These are phyloP conservation scores for Pachysandra terminalis DNA, from an alignment of 164 flowering plant species.

Conservation along the genomic window DNA sequence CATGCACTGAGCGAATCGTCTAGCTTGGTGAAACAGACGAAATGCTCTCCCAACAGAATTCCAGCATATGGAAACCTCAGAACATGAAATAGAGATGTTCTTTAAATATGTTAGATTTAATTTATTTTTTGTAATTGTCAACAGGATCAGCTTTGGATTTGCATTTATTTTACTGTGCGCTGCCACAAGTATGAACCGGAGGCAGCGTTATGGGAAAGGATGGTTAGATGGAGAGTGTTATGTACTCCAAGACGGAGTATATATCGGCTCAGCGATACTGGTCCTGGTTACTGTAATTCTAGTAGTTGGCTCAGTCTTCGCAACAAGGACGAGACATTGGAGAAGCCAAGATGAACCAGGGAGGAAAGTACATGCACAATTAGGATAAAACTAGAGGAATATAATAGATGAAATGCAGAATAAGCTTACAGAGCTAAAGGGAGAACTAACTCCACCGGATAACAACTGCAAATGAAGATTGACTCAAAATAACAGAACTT, in stretches of 20 bases:
- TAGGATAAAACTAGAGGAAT: not conserved
- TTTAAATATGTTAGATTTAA: no score
- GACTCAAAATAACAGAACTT: no score
- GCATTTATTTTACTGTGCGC: slow-evolving; percentile 37
- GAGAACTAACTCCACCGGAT: no score
- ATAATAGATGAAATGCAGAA: not conserved
- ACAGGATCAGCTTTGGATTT: slow-evolving; percentile 59
- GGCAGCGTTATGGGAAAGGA: slow-evolving; percentile 60
- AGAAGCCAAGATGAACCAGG: slow-evolving; percentile 20
- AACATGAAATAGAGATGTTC: no score
- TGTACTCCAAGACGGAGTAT: slow-evolving; percentile 58
- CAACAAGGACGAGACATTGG: not conserved
- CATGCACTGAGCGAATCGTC: no score
- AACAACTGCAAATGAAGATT: no score
- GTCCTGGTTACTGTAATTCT: slow-evolving; percentile 29
- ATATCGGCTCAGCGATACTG: slow-evolving; percentile 38
- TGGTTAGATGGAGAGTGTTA: slow-evolving; percentile 87
- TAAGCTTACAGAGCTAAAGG: no score
- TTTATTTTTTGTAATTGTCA: not conserved
- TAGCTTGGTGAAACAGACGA: no score
- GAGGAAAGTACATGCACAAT: slow-evolving; percentile 20
- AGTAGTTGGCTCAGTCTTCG: slow-evolving; percentile 24
- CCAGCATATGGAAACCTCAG: no score
- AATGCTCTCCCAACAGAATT: no score
- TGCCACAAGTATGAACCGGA: slow-evolving; percentile 71